Conservation (phyloP, 2,329 filamentous ascomycete species). For the Cladobotryum mycophilum region DNA sequence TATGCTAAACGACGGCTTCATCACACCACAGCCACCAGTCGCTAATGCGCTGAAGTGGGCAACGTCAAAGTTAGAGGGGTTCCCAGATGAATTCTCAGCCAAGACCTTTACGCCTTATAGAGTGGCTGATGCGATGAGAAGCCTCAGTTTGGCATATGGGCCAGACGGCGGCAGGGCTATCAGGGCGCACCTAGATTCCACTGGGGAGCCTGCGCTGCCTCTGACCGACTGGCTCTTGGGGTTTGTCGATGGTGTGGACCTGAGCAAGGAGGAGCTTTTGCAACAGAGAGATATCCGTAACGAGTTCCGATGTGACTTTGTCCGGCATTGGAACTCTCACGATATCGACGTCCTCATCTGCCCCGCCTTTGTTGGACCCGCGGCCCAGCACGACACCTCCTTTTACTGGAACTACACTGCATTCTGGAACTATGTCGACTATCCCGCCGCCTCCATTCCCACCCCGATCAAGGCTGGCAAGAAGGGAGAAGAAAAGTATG, state of each 20-base stretch:
- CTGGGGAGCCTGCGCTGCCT: slow-evolving; percentile 22
- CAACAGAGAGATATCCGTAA: slow-evolving; percentile 1
- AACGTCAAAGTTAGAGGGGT: slow-evolving; percentile 14
- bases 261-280: neutral
- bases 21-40: slow-evolving; percentile 33
- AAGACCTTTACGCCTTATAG: slow-evolving; percentile 13
- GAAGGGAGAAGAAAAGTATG: slow-evolving; percentile 9
- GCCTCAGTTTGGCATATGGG: slow-evolving; percentile 17
- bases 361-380: slow-evolving; percentile 20
- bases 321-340: slow-evolving; percentile 17
- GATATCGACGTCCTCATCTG: slow-evolving; percentile 23
- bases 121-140: slow-evolving; percentile 12
- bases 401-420: slow-evolving; percentile 25
- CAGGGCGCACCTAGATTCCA: slow-evolving; percentile 12
- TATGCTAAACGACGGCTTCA: slow-evolving; percentile 31
- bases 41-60: slow-evolving; percentile 31
- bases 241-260: slow-evolving; percentile 7
- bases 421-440: slow-evolving; percentile 28
- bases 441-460: slow-evolving; percentile 22
- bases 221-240: slow-evolving; percentile 22
- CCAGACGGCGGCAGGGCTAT: slow-evolving; percentile 19
- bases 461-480: slow-evolving; percentile 15
- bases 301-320: slow-evolving; percentile 1
- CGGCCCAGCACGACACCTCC: slow-evolving; percentile 14
- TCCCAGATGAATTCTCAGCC: neutral